Evolutionary conservation across 805 yeast species (phyloP).

Genomic region (Schizosaccharomyces osmophilus): DNA sequence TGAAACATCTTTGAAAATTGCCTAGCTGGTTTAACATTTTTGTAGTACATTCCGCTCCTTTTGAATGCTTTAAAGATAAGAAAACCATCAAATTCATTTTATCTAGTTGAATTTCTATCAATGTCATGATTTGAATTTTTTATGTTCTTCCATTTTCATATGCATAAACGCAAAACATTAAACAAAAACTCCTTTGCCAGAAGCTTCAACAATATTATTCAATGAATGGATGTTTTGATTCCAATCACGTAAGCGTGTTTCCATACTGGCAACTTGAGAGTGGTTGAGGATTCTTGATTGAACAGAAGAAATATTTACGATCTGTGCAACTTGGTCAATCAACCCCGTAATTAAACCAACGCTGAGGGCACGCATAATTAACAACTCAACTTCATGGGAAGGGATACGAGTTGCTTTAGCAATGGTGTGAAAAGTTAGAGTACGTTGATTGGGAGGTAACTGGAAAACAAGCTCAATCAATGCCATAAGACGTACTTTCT

Average conservation of each 20-base stretch:
- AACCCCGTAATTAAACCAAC: slow-evolving; percentile 66
- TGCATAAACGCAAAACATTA: slow-evolving; percentile 7
- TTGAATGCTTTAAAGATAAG: no score
- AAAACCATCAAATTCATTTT: no score
- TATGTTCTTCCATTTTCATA: no score
- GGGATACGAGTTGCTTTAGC: slow-evolving; percentile 41
- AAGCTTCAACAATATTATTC: slow-evolving; percentile 31
- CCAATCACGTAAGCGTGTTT: slow-evolving; percentile 54
- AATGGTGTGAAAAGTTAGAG: slow-evolving; percentile 48
- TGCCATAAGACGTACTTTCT: slow-evolving; percentile 80
- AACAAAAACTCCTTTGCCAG: slow-evolving; percentile 45
- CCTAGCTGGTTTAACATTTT: background rate
- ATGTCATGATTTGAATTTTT: no score
- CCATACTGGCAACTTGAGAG: slow-evolving; percentile 57
- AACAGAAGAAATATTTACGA: slow-evolving; percentile 72
- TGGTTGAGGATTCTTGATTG: slow-evolving; percentile 82
- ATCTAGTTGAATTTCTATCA: no score
- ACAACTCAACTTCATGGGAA: slow-evolving; percentile 54
- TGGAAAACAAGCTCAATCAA: slow-evolving; percentile 65
- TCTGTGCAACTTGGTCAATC: slow-evolving; percentile 63
- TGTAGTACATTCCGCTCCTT: background rate
- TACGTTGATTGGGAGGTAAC: slow-evolving; percentile 50
- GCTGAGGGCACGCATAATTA: slow-evolving; percentile 76
- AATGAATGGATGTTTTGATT: slow-evolving; percentile 43
- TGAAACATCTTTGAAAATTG: background rate